Evolutionary conservation across 176 grass and related monocot genomes (phyloP).

Genomic region (Eragrostis curvula): DNA sequence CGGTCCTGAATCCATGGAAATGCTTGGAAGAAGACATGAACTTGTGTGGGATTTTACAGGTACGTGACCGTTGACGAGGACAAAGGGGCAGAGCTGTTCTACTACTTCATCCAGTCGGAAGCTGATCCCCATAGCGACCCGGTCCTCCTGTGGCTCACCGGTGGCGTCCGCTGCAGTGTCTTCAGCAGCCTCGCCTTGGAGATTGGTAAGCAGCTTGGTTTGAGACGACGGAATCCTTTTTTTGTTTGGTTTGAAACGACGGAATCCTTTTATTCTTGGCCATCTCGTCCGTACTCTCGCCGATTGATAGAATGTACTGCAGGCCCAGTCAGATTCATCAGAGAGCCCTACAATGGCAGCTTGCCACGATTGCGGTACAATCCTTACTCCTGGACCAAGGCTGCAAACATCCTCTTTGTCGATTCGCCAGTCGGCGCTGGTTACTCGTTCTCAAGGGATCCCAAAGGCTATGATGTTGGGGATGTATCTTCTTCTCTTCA

Average conservation of each 20-base stretch:
- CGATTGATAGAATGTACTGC: not conserved
- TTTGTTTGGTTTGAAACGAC: too few relatives aligned
- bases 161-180: slow-evolving; percentile 12
- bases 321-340: slow-evolving; percentile 2
- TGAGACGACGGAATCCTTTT: too few relatives aligned
- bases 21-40: not conserved
- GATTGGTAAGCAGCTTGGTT: not conserved
- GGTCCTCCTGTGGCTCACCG: slow-evolving; percentile 31
- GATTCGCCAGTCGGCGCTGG: slow-evolving; percentile 29
- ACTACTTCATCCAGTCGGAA: slow-evolving; percentile 14
- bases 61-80: slow-evolving; percentile 15
- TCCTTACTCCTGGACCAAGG: slow-evolving; percentile 11
- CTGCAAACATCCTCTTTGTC: not conserved
- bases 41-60: not conserved
- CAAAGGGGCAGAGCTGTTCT: slow-evolving; percentile 21
- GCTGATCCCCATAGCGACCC: not conserved
- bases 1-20: too few relatives aligned
- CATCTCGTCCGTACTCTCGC: not conserved
- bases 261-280: not conserved
- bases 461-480: slow-evolving; percentile 12
- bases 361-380: slow-evolving; percentile 7
- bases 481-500: not conserved
- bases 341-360: not conserved
- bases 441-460: not conserved
- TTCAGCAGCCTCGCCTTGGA: slow-evolving; percentile 1